Evolutionary conservation across 495 filamentous ascomycete genomes (phyloP).

Genomic region (Aspergillus coremiiformis): DNA sequence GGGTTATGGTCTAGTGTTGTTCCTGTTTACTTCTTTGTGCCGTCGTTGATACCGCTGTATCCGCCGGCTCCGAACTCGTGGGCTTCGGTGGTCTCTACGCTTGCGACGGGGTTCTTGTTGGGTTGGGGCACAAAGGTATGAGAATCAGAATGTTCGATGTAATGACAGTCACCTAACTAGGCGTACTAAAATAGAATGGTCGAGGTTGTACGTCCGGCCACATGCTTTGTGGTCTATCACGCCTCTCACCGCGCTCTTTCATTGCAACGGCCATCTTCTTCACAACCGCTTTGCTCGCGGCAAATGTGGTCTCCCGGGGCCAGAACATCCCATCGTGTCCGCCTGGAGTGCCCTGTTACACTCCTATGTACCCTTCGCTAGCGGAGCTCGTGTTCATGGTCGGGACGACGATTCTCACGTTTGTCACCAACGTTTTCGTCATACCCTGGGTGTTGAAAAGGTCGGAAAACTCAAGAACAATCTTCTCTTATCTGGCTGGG

Average conservation of each 20-base stretch:
- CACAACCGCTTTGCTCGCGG: conserved; percentile 42
- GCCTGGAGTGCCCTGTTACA: conserved; percentile 40
- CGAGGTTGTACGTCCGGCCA: conserved; percentile 55
- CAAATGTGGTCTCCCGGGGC: conserved; percentile 29
- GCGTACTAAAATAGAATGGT: conserved; percentile 29
- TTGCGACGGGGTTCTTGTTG: conserved; percentile 40
- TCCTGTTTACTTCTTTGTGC: conserved; percentile 33
- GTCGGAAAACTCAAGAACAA: conserved; percentile 20
- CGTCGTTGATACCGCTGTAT: conserved; percentile 41
- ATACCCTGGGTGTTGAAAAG: conserved; percentile 21
- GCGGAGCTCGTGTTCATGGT: conserved; percentile 31
- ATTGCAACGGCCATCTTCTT: conserved; percentile 52
- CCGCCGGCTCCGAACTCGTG: conserved; percentile 25
- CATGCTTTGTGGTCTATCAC: conserved; percentile 52
- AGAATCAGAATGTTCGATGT: neutral
- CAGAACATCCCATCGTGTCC: conserved; percentile 32
- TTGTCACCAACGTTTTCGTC: conserved; percentile 27
- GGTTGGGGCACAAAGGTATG: conserved; percentile 52
- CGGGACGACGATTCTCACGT: conserved; percentile 23
- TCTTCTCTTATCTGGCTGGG: conserved; percentile 40
- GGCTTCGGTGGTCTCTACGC: conserved; percentile 27
- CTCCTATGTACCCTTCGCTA: conserved; percentile 35
- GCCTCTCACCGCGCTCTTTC: conserved; percentile 44
- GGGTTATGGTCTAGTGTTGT: conserved; percentile 41
- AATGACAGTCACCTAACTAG: conserved; percentile 3